Percentiles rank a stretch among this genome's conserved stretches.
Conservation (phyloP, 441 rosid species). For the Corymbia calophylla region DNA sequence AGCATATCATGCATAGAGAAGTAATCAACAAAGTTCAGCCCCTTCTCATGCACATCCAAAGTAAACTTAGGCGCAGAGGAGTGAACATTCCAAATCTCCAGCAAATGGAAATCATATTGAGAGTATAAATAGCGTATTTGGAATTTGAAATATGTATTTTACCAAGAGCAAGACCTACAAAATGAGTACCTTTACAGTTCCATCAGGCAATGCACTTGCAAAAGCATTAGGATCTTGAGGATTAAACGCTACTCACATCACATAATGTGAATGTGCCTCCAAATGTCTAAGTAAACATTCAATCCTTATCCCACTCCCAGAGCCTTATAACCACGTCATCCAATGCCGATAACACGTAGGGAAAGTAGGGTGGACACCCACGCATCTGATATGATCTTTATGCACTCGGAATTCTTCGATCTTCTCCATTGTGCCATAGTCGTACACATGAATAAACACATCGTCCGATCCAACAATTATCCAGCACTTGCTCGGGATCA, state of each 20-base stretch:
- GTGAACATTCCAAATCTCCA: background rate
- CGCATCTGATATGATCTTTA: conserved; percentile 1
- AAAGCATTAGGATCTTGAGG: background rate
- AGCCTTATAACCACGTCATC: conserved; percentile 3
- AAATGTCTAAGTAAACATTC: background rate
- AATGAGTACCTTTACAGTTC: background rate
- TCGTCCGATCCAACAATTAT: background rate
- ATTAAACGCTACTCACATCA: background rate
- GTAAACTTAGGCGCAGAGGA: background rate
- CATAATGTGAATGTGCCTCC: conserved; percentile 7
- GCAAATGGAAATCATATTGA: background rate
- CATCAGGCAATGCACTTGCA: conserved; percentile 1
- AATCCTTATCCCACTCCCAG: conserved; percentile 5
- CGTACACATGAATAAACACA: background rate
- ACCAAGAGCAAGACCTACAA: background rate
- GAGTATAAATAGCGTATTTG: background rate
- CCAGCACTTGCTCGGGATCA: background rate
- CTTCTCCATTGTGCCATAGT: background rate
- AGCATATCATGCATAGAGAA: background rate
- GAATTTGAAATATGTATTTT: background rate
- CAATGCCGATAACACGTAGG: background rate
- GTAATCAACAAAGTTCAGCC: background rate
- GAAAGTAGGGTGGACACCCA: background rate
- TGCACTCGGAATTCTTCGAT: background rate
- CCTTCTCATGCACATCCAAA: background rate